Conservation (phyloP, 176 grass and related monocot genomes). For the Triticum turgidum region DNA sequence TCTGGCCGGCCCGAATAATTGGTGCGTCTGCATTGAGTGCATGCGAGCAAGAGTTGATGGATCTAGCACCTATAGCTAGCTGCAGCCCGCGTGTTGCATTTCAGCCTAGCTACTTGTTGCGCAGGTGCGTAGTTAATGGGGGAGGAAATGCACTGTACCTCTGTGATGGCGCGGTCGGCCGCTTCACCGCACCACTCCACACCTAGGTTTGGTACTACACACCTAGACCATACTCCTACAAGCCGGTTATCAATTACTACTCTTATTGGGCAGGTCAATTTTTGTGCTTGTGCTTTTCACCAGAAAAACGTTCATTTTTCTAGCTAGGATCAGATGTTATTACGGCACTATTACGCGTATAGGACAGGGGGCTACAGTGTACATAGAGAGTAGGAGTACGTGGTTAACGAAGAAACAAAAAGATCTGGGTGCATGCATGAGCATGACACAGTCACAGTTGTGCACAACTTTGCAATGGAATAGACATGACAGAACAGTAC, state of each 20-base stretch:
- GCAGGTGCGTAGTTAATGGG: conserved; percentile 35
- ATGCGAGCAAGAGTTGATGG: conserved; percentile 39
- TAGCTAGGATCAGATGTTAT: neutral
- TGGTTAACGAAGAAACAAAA: neutral
- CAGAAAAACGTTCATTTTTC: neutral
- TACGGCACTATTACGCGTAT: too few relatives aligned
- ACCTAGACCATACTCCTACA: neutral
- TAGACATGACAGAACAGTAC: conserved; percentile 23
- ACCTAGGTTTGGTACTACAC: conserved; percentile 10
- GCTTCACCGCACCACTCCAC: too few relatives aligned
- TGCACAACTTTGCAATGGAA: neutral
- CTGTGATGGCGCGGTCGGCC: conserved; percentile 45
- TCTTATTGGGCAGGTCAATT: neutral
- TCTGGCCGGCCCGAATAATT: conserved; percentile 38
- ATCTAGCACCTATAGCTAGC: conserved; percentile 25
- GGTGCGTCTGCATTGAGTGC: conserved; percentile 24
- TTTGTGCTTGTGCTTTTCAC: neutral
- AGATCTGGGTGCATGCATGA: conserved; percentile 15
- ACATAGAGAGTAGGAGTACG: too few relatives aligned
- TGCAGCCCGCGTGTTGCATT: conserved; percentile 10
- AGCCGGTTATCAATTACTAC: neutral
- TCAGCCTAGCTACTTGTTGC: conserved; percentile 17
- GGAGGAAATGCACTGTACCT: conserved; percentile 38
- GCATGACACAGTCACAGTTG: conserved; percentile 2
- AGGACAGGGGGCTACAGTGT: too few relatives aligned